Conservation (phyloP, 2,329 filamentous ascomycete species). For the Penicillium rolfsii region DNA sequence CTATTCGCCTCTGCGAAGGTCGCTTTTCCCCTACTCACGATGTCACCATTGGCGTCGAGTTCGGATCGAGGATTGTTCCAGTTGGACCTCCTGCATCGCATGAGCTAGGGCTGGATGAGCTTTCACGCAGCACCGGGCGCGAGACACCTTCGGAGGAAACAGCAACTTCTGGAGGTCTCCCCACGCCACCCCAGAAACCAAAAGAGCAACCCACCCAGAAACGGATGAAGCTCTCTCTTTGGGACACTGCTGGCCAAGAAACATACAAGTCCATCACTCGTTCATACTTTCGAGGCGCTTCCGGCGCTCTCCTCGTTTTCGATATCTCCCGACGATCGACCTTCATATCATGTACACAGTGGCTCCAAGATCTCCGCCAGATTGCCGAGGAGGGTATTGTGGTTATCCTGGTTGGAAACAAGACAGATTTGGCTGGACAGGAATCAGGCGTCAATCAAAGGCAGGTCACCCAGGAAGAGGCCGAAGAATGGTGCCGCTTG, state of each 20-base stretch:
- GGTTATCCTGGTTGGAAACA: constrained; percentile 93
- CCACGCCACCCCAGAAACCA: constrained; percentile 42
- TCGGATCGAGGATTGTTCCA: constrained; percentile 88
- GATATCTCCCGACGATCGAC: constrained; percentile 86
- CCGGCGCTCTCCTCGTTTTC: constrained; percentile 82
- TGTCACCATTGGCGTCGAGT: constrained; percentile 96
- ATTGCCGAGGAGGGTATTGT: constrained; percentile 96
- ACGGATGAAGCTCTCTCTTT: constrained; percentile 93
- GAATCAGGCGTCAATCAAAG: constrained; percentile 57
- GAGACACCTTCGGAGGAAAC: constrained; percentile 21
- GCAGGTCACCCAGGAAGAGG: constrained; percentile 80
- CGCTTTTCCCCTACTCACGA: constrained; percentile 94
- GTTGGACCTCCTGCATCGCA: constrained; percentile 79
- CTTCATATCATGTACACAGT: constrained; percentile 85
- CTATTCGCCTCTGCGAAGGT: constrained; percentile 93
- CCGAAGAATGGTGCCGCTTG: constrained; percentile 81
- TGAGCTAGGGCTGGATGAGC: constrained; percentile 55
- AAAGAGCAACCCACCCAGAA: constrained; percentile 53
- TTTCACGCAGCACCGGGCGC: constrained; percentile 18
- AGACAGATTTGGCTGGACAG: constrained; percentile 73
- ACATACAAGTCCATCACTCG: constrained; percentile 96
- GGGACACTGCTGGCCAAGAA: constrained; percentile 96
- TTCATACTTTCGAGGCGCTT: constrained; percentile 86
- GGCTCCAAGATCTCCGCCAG: constrained; percentile 90
- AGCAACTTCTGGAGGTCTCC: constrained; percentile 32